Evolutionary conservation across 2,329 filamentous ascomycete genomes (phyloP).

Genomic region (Penicillium sp.): DNA sequence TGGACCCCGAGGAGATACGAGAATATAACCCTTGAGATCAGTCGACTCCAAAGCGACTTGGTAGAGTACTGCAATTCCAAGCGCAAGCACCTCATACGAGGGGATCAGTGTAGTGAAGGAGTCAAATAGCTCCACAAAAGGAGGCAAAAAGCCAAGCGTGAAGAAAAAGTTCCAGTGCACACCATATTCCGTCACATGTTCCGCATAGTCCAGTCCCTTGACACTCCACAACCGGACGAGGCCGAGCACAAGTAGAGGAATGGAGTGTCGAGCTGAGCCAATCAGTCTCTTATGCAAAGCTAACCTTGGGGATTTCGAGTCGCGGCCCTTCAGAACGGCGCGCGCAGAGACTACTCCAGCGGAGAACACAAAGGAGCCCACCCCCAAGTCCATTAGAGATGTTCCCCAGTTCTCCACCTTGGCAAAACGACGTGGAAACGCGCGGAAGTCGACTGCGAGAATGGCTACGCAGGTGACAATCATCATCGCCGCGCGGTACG

Average conservation of each 20-base stretch:
- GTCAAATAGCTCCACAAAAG: conserved; percentile 82
- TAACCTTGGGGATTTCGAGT: conserved; percentile 45
- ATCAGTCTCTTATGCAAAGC: conserved; percentile 57
- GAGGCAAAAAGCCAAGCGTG: conserved; percentile 82
- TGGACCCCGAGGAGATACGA: conserved; percentile 70
- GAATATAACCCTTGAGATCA: conserved; percentile 74
- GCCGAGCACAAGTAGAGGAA: conserved; percentile 78
- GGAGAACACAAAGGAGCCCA: conserved; percentile 96
- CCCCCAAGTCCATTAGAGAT: conserved; percentile 97
- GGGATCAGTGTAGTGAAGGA: conserved; percentile 66
- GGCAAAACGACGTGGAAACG: conserved; percentile 91
- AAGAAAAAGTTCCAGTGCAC: conserved; percentile 99
- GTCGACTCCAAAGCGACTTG: conserved; percentile 74
- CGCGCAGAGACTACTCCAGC: conserved; percentile 87
- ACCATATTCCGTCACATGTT: conserved; percentile 95
- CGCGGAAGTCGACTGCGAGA: conserved; percentile 89
- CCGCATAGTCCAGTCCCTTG: conserved; percentile 92
- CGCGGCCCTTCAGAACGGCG: conserved; percentile 68
- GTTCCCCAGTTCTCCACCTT: conserved; percentile 99
- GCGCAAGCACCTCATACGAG: conserved; percentile 71
- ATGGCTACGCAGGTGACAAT: conserved; percentile 86
- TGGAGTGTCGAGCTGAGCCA: conserved; percentile 70
- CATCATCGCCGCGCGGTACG: conserved; percentile 89
- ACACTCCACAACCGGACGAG: conserved; percentile 79
- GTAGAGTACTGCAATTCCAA: conserved; percentile 67